These are phyloP conservation scores for Claviceps cyperi DNA, from an alignment of 2,329 filamentous ascomycete species.

Conservation along the genomic window DNA sequence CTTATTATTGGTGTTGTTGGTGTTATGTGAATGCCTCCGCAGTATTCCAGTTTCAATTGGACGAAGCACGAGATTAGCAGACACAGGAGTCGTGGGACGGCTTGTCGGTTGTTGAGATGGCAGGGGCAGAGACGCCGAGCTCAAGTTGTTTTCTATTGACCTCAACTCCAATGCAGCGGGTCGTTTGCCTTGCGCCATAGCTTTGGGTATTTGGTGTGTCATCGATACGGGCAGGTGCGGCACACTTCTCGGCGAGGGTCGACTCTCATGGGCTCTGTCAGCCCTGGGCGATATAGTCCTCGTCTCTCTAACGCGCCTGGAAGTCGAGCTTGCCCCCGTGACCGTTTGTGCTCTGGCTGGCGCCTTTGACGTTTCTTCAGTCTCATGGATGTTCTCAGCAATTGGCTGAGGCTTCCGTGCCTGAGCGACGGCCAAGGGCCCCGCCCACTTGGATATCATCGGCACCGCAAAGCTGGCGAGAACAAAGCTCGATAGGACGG, in stretches of 20 bases:
- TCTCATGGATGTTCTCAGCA: slow-evolving; percentile 15
- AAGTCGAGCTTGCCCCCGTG: slow-evolving; percentile 31
- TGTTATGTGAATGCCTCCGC: slow-evolving; percentile 46
- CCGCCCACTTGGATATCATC: slow-evolving; percentile 61
- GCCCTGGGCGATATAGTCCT: slow-evolving; percentile 27
- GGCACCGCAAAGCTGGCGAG: slow-evolving; percentile 63
- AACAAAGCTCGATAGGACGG: slow-evolving; percentile 67
- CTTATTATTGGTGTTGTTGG: slow-evolving; percentile 36
- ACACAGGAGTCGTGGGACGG: slow-evolving; percentile 43
- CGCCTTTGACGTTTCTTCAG: slow-evolving; percentile 33
- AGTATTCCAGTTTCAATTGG: slow-evolving; percentile 32
- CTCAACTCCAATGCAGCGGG: slow-evolving; percentile 37
- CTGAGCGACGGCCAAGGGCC: slow-evolving; percentile 68
- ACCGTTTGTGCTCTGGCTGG: slow-evolving; percentile 54
- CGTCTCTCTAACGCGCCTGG: slow-evolving; percentile 31
- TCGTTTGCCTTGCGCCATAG: slow-evolving; percentile 25
- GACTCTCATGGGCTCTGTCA: slow-evolving; percentile 16
- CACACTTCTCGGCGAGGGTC: slow-evolving; percentile 13
- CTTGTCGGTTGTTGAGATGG: slow-evolving; percentile 39
- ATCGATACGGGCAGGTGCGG: slow-evolving; percentile 10
- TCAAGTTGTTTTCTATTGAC: slow-evolving; percentile 45
- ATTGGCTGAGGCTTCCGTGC: slow-evolving; percentile 53
- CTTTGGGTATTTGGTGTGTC: slow-evolving; percentile 15
- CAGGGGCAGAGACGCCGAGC: slow-evolving; percentile 52
- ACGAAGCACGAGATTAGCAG: slow-evolving; percentile 33